Conservation (phyloP, 345 rosid genomes). For the Alliaria petiolata region DNA sequence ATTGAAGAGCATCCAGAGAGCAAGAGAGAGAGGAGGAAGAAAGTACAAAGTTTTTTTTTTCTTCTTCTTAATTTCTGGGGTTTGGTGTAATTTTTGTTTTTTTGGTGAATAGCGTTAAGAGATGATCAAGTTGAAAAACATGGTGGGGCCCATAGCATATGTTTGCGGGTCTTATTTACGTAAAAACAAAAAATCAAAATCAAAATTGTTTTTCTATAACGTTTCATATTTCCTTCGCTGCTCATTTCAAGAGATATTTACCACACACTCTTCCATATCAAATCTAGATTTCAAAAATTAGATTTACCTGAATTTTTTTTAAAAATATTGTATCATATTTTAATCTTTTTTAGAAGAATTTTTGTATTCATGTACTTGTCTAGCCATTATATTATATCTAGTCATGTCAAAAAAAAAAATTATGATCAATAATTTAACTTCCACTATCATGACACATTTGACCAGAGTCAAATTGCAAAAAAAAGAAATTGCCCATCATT, state of each 20-base stretch:
- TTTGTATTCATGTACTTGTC: not conserved
- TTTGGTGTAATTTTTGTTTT: conserved; percentile 19
- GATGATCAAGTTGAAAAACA: conserved; percentile 27
- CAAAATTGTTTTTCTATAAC: not conserved
- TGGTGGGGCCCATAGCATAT: conserved; percentile 24
- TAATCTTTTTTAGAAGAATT: not conserved
- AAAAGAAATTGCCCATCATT: not conserved
- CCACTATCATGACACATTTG: conserved; percentile 17
- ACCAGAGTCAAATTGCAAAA: conserved; percentile 7
- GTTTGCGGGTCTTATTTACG: conserved; percentile 26
- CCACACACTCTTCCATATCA: not conserved
- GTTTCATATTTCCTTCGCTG: not conserved
- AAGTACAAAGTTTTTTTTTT: conserved; percentile 3
- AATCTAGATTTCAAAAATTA: not conserved
- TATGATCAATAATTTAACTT: conserved; percentile 16
- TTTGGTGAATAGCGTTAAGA: conserved; percentile 15
- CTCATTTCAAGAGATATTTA: not conserved
- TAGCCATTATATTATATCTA: not conserved
- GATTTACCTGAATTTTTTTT: not conserved
- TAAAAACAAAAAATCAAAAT: not conserved
- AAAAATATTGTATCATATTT: not conserved
- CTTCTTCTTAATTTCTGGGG: not conserved
- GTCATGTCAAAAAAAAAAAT: conserved; percentile 17
- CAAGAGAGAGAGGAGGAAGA: not conserved
- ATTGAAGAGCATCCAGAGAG: conserved; percentile 16